Conservation (phyloP, 257 asterid species). For the Petunia secreta region DNA sequence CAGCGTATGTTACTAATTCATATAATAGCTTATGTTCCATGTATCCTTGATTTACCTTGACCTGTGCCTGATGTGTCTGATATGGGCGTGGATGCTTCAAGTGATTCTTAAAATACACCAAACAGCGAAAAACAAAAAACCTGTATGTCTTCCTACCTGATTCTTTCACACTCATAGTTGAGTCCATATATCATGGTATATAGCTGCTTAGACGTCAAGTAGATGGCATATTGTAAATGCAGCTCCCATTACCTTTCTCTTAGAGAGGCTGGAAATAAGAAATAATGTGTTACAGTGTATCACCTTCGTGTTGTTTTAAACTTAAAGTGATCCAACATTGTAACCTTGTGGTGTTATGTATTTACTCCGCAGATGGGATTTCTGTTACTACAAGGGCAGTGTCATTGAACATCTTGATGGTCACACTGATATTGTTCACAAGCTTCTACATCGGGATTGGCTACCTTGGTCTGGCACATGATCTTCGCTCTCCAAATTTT, state of each 20-base stretch:
- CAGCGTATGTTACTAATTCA: no score
- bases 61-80: no score
- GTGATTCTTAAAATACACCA: neutral
- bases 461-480: conserved; percentile 77
- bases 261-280: conserved; percentile 4
- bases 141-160: neutral
- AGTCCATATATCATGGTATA: neutral
- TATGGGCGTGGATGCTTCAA: neutral
- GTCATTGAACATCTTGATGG: conserved; percentile 97
- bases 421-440: conserved; percentile 93
- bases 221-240: neutral
- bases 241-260: neutral
- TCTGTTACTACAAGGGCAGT: conserved; percentile 81
- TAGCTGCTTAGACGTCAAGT: conserved; percentile 2
- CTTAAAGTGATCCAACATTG: no score
- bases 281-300: neutral
- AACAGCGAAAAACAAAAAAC: no score
- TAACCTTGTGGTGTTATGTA: neutral
- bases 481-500: conserved; percentile 24
- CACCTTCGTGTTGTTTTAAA: no score
- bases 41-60: no score
- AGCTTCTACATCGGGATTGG: conserved; percentile 78
- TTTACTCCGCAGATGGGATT: conserved; percentile 83
- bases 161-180: neutral
- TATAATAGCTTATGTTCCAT: no score